Conservation (phyloP, 2,329 filamentous ascomycete genomes). For the Penicillium hesseltinei region DNA sequence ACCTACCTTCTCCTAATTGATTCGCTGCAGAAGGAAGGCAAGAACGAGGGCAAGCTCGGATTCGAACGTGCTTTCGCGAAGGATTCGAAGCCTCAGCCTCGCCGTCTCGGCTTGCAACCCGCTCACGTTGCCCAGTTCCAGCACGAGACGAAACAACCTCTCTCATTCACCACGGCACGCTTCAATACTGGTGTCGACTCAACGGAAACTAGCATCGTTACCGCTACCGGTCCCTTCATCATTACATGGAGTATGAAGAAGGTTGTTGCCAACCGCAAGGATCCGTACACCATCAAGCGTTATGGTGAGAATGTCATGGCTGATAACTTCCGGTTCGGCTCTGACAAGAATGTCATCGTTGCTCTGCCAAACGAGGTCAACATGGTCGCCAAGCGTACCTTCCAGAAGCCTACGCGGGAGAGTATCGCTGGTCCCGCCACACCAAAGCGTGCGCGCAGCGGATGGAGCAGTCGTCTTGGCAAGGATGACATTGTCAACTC, state of each 20-base stretch:
- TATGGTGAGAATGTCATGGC: conserved; percentile 95
- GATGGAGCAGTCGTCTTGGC: conserved; percentile 53
- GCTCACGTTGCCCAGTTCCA: conserved; percentile 96
- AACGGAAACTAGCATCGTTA: conserved; percentile 91
- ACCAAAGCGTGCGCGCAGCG: conserved; percentile 40
- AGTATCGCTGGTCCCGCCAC: conserved; percentile 71
- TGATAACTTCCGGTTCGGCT: conserved; percentile 96
- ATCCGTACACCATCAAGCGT: conserved; percentile 93
- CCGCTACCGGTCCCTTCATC: conserved; percentile 93
- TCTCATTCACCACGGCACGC: conserved; percentile 85
- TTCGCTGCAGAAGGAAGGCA: conserved; percentile 82
- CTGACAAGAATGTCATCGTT: conserved; percentile 97
- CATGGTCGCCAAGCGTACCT: conserved; percentile 84
- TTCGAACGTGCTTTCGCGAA: conserved; percentile 93
- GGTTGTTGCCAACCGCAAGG: conserved; percentile 73
- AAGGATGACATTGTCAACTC: conserved; percentile 81
- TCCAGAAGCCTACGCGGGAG: conserved; percentile 86
- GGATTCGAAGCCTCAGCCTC: conserved; percentile 88
- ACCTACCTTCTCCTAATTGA: conserved; percentile 96
- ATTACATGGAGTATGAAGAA: conserved; percentile 96
- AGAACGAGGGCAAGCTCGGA: conserved; percentile 96
- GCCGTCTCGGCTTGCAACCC: conserved; percentile 82
- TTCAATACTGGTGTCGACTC: conserved; percentile 86
- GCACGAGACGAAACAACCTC: conserved; percentile 83
- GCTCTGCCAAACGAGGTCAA: conserved; percentile 96